phyloP scores from a whole-genome alignment of 768 basidiomycete species.

The Trametes maxima region DNA sequence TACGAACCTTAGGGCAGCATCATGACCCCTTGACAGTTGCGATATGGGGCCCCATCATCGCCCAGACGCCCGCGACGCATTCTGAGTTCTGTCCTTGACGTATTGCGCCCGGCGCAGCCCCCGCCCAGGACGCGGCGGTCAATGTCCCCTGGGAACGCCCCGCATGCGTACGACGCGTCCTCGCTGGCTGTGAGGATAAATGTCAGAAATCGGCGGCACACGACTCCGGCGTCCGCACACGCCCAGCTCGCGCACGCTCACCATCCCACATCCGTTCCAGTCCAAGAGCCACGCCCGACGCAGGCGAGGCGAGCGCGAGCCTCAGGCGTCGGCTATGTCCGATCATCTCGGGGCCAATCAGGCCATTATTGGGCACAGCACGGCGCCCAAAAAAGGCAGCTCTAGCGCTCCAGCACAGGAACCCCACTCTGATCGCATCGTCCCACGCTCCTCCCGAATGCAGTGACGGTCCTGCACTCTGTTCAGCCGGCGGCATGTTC shows the following conservation, averaged over 20 bases:
- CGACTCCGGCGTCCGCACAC: too few relatives aligned
- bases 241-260: too few relatives aligned
- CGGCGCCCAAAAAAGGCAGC: too few relatives aligned
- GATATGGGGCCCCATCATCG: not conserved
- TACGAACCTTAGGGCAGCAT: not conserved
- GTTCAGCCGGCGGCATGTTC: not conserved
- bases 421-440: not conserved
- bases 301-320: too few relatives aligned
- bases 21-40: conserved; percentile 7
- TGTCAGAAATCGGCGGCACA: too few relatives aligned
- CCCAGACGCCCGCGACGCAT: not conserved
- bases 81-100: too few relatives aligned
- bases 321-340: too few relatives aligned
- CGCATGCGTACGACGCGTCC: too few relatives aligned
- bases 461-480: not conserved
- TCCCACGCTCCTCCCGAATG: not conserved
- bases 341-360: not conserved
- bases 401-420: not conserved
- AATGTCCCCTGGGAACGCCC: too few relatives aligned
- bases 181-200: too few relatives aligned
- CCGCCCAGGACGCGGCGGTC: not conserved
- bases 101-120: not conserved
- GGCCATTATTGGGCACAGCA: not conserved
- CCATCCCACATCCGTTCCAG: too few relatives aligned
- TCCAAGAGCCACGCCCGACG: too few relatives aligned